Percentiles rank a stretch among this genome's conserved stretches.
These are phyloP conservation scores for Heterobasidion irregulare DNA, from an alignment of 1,284 basidiomycete species.

Conservation along the genomic window DNA sequence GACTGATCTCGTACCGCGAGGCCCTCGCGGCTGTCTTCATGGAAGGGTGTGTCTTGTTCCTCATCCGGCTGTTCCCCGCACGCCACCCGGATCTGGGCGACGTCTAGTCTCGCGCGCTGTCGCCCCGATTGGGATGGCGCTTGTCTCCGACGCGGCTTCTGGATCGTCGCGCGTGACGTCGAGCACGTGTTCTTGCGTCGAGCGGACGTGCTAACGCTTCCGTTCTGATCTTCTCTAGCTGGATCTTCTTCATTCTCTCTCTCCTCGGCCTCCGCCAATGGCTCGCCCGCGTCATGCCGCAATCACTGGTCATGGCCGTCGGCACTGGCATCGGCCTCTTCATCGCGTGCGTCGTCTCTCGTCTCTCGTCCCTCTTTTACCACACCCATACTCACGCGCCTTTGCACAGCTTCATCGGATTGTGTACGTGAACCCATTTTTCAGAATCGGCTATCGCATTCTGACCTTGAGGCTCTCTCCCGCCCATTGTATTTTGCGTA, in stretches of 20 bases:
- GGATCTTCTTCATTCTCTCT: constrained; percentile 81
- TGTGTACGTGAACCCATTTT: too few relatives aligned
- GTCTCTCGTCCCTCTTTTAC: background rate
- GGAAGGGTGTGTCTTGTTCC: constrained; percentile 39
- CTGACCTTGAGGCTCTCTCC: too few relatives aligned
- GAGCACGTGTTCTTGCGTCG: too few relatives aligned
- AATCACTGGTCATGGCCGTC: constrained; percentile 78
- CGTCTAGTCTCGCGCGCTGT: constrained; percentile 23
- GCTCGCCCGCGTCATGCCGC: constrained; percentile 84
- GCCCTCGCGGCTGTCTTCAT: constrained; percentile 86
- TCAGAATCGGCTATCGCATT: too few relatives aligned
- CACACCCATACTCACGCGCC: background rate
- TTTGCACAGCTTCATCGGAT: constrained; percentile 7
- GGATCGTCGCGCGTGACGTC: too few relatives aligned
- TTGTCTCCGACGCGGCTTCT: too few relatives aligned
- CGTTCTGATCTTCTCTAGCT: constrained; percentile 16
- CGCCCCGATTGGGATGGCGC: too few relatives aligned
- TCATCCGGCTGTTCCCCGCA: too few relatives aligned
- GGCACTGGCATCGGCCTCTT: constrained; percentile 85
- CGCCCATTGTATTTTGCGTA: too few relatives aligned
- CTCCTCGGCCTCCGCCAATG: constrained; percentile 84
- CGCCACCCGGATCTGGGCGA: too few relatives aligned
- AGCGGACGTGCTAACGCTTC: too few relatives aligned
- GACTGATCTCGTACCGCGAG: constrained; percentile 71
- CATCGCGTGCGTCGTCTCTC: constrained; percentile 56